phyloP scores from a whole-genome alignment of 805 yeast genomes.

The Kodamaea laetipori region DNA sequence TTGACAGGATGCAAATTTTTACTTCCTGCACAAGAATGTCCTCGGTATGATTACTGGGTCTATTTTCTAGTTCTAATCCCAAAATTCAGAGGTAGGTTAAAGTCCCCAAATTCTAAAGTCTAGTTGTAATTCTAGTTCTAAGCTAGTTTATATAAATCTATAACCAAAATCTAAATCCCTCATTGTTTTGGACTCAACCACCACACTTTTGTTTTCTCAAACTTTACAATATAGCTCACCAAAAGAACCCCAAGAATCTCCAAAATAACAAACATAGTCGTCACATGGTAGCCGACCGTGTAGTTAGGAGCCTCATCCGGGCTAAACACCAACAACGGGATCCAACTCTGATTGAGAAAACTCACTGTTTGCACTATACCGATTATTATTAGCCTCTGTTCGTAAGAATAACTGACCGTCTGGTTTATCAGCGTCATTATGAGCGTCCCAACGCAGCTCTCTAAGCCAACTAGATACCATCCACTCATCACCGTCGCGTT shows the following conservation, averaged over 20 bases:
- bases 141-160: too few species aligned
- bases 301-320: conserved; percentile 12
- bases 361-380: conserved; percentile 12
- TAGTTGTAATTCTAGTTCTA: conserved; percentile 2
- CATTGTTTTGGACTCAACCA: conserved; percentile 3
- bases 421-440: conserved; percentile 13
- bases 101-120: too few species aligned
- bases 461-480: conserved; percentile 9
- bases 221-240: conserved; percentile 1
- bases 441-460: conserved; percentile 11
- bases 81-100: too few species aligned
- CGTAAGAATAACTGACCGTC: conserved; percentile 11
- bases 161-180: background rate
- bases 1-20: too few species aligned
- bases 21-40: too few species aligned
- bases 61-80: too few species aligned
- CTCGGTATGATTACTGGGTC: too few species aligned
- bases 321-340: conserved; percentile 9
- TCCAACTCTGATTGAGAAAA: conserved; percentile 12
- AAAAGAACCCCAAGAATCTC: conserved; percentile 8
- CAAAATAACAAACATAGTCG: conserved; percentile 1
- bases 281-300: conserved; percentile 9
- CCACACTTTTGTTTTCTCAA: conserved; percentile 7
- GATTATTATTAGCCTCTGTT: conserved; percentile 9
- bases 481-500: conserved; percentile 6